phyloP scores from a whole-genome alignment of 2,329 filamentous ascomycete genomes.

The Fusarium floridanum region DNA sequence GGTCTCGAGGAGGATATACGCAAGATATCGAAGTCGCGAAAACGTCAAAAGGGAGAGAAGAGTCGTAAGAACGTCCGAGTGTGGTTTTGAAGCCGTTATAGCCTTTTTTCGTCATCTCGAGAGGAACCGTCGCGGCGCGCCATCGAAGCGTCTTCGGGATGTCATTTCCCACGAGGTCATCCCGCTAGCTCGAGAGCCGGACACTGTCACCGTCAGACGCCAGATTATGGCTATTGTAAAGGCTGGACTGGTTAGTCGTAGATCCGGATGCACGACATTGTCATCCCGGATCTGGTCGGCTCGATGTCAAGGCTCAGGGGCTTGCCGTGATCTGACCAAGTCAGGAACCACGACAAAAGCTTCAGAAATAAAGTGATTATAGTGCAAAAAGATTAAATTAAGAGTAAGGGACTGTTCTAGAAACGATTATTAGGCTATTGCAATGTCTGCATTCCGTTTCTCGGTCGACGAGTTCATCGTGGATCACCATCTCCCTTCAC shows the following conservation, averaged over 20 bases:
- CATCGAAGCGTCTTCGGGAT: not conserved
- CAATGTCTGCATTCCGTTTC: not conserved
- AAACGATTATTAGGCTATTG: not conserved
- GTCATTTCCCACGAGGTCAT: constrained; percentile 2
- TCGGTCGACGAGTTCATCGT: not conserved
- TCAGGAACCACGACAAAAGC: not conserved
- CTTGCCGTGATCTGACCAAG: not conserved
- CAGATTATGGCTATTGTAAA: constrained; percentile 27
- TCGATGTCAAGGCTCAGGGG: constrained; percentile 1
- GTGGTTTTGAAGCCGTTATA: not conserved
- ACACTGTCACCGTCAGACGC: constrained; percentile 6
- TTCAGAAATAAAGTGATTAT: not conserved
- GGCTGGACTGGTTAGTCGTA: constrained; percentile 11
- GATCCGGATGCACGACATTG: constrained; percentile 37
- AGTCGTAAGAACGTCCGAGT: not conserved
- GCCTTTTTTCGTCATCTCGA: not conserved
- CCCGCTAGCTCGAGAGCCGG: constrained; percentile 5
- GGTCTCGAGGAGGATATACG: not conserved
- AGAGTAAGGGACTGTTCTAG: not conserved
- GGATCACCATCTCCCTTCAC: not conserved
- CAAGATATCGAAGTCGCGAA: not conserved
- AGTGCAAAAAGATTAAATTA: not conserved
- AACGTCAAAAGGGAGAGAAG: not conserved
- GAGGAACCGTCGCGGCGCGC: not conserved
- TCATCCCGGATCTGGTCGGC: constrained; percentile 23